Percentiles rank a stretch among this genome's conserved stretches.
Evolutionary conservation across 2,329 filamentous ascomycete species (phyloP).

Genomic region (Hawksworthiomyces lignivorus): DNA sequence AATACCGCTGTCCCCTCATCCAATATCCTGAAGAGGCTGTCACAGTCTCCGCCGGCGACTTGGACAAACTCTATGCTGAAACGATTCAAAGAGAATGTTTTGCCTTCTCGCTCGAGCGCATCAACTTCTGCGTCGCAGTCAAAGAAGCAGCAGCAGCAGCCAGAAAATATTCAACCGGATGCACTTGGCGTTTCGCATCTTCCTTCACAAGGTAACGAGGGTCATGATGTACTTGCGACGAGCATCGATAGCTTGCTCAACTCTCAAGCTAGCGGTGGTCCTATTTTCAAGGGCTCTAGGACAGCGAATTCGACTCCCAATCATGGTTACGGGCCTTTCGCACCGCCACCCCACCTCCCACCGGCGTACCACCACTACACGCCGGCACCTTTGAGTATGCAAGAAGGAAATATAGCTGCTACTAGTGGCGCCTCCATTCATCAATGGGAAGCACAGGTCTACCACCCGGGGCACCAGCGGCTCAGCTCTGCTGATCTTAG

Average conservation of each 20-base stretch:
- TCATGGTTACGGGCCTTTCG: conserved; percentile 19
- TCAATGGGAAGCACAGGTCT: conserved; percentile 21
- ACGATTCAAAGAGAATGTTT: conserved; percentile 18
- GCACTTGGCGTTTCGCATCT: not conserved
- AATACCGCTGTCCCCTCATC: conserved; percentile 13
- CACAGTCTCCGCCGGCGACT: conserved; percentile 21
- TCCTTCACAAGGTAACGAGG: not conserved
- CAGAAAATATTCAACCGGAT: not conserved
- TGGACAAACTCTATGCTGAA: conserved; percentile 27
- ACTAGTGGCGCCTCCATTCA: no score
- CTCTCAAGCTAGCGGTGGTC: conserved; percentile 4
- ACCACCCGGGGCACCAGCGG: conserved; percentile 16
- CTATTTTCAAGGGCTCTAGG: conserved; percentile 22
- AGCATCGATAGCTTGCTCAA: conserved; percentile 12
- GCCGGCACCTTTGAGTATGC: no score
- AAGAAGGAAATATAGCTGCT: no score
- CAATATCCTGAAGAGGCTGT: conserved; percentile 18
- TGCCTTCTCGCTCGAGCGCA: conserved; percentile 2
- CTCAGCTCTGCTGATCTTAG: conserved; percentile 17
- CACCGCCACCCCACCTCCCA: conserved; percentile 17
- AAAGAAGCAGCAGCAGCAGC: not conserved
- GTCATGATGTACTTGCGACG: not conserved
- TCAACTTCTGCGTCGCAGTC: not conserved
- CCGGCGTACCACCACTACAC: not conserved
- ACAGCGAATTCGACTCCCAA: conserved; percentile 26